Evolutionary conservation across 2,329 filamentous ascomycete genomes (phyloP).

Genomic region (Zymoseptoria pseudotritici): DNA sequence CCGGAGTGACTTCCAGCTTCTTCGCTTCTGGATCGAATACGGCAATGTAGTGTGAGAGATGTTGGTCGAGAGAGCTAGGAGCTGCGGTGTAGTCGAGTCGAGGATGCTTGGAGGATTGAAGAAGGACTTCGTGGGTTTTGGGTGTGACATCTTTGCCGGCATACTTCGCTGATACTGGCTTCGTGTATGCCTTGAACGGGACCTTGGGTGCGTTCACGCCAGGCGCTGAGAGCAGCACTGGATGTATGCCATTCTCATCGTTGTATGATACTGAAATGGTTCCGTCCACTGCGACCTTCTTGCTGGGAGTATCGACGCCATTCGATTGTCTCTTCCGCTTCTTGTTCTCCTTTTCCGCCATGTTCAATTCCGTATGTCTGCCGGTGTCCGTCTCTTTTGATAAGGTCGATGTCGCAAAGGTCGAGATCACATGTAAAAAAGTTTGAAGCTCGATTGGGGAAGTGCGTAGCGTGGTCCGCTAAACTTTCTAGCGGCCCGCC

Average conservation of each 20-base stretch:
- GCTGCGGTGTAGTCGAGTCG: conserved; percentile 52
- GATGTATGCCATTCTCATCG: conserved; percentile 18
- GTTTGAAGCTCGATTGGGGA: neutral
- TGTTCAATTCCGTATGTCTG: conserved; percentile 3
- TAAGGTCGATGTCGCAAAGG: neutral
- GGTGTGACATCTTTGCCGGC: conserved; percentile 29
- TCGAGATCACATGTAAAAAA: neutral
- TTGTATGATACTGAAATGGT: conserved; percentile 24
- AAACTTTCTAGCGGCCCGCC: neutral
- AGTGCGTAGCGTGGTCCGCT: neutral
- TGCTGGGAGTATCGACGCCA: conserved; percentile 37
- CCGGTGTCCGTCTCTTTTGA: neutral
- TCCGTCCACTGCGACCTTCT: conserved; percentile 25
- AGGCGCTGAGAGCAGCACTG: conserved; percentile 31
- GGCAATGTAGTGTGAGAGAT: conserved; percentile 54
- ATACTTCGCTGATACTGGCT: conserved; percentile 18
- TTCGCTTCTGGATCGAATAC: conserved; percentile 50
- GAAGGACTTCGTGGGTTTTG: conserved; percentile 44
- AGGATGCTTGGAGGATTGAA: conserved; percentile 54
- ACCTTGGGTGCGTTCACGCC: conserved; percentile 34
- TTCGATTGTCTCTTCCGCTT: conserved; percentile 46
- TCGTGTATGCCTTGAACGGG: conserved; percentile 45
- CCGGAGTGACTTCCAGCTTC: conserved; percentile 48
- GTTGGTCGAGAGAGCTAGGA: conserved; percentile 33
- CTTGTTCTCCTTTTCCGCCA: conserved; percentile 35